phyloP scores from a whole-genome alignment of 2,329 filamentous ascomycete genomes.

The Teratosphaeria destructans region DNA sequence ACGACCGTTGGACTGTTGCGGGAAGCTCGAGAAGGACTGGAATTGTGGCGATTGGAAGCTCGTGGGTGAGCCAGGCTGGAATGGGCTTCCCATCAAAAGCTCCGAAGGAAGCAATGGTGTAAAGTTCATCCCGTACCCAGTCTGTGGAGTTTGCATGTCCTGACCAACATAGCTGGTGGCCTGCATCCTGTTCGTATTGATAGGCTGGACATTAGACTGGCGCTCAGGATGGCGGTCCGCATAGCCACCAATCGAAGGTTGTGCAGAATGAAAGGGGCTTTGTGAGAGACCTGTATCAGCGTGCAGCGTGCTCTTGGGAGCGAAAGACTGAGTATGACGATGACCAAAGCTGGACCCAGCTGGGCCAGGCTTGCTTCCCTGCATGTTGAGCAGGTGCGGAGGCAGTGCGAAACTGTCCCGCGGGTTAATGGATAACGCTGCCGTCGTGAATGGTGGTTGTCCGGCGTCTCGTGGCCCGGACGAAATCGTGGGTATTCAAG shows the following conservation, averaged over 20 bases:
- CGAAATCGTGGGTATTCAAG: neutral
- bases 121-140: slow-evolving; percentile 95
- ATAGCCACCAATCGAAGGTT: slow-evolving; percentile 60
- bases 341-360: slow-evolving; percentile 45
- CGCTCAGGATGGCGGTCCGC: slow-evolving; percentile 77
- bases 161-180: slow-evolving; percentile 33
- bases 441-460: slow-evolving; percentile 53
- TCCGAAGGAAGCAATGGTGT: slow-evolving; percentile 91
- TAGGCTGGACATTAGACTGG: slow-evolving; percentile 66
- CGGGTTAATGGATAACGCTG: slow-evolving; percentile 64
- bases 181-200: slow-evolving; percentile 67
- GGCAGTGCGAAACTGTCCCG: slow-evolving; percentile 77
- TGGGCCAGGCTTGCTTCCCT: slow-evolving; percentile 63
- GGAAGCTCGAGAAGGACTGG: slow-evolving; percentile 69
- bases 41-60: slow-evolving; percentile 89
- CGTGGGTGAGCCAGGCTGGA: slow-evolving; percentile 86
- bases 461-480: neutral
- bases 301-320: slow-evolving; percentile 58
- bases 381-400: slow-evolving; percentile 83
- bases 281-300: slow-evolving; percentile 86
- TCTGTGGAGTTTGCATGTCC: slow-evolving; percentile 78
- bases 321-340: slow-evolving; percentile 52
- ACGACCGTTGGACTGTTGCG: slow-evolving; percentile 46
- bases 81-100: slow-evolving; percentile 87
- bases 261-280: slow-evolving; percentile 80